Percentiles rank a stretch among this genome's conserved stretches.
phyloP scores from a whole-genome alignment of 371 early-diverging fungal species.

The Neoconidiobolus thromboides region DNA sequence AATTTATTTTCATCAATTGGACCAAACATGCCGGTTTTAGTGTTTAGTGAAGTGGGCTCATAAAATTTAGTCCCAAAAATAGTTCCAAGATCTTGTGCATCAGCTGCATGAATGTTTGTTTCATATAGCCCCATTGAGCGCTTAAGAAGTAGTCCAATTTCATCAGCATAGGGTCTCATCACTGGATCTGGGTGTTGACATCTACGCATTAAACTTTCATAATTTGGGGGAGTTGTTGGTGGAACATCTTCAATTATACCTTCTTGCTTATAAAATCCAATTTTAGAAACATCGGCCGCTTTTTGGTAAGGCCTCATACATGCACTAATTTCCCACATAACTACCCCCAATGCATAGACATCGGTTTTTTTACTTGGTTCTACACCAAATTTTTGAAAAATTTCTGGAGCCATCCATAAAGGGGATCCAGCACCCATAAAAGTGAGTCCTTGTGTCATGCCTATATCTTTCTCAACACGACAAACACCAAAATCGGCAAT shows the following conservation, averaged over 20 bases:
- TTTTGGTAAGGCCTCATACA: neutral
- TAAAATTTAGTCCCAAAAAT: conserved; percentile 7
- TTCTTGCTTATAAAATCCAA: neutral
- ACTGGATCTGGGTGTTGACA: neutral
- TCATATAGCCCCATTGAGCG: conserved; percentile 8
- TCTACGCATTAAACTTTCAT: neutral
- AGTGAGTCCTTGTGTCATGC: neutral
- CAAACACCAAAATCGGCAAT: neutral
- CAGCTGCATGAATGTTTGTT: neutral
- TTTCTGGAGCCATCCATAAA: neutral
- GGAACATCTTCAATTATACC: neutral
- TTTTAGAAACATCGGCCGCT: neutral
- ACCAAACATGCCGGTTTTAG: neutral
- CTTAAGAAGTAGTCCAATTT: neutral
- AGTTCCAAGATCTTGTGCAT: neutral
- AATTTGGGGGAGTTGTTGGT: neutral
- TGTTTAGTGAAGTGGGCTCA: neutral
- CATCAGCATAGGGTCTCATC: neutral
- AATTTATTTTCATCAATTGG: conserved; percentile 22
- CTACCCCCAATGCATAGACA: neutral
- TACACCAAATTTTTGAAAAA: neutral
- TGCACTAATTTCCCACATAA: neutral
- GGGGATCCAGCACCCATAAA: neutral
- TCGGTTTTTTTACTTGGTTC: neutral
- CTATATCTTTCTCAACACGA: neutral